Evolutionary conservation across 805 yeast genomes (phyloP).

Genomic region (Wickerhamomyces chaumierensis): DNA sequence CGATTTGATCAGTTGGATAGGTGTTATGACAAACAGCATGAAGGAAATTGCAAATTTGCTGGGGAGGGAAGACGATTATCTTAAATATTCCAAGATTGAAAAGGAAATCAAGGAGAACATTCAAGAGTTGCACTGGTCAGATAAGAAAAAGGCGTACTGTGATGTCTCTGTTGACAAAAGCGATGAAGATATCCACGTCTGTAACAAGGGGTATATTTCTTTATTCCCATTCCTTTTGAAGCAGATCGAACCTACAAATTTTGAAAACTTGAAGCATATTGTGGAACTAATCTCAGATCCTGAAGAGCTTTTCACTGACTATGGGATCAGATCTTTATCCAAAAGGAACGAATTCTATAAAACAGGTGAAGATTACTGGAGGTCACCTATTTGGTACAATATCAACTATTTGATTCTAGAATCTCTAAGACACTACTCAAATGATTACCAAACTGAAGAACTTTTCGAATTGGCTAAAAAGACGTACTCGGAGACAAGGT

Average conservation of each 20-base stretch:
- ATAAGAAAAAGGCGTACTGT: conserved; percentile 56
- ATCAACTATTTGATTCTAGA: conserved; percentile 79
- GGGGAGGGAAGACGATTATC: conserved; percentile 46
- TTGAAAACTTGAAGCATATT: conserved; percentile 37
- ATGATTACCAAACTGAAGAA: conserved; percentile 11
- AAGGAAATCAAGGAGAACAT: conserved; percentile 49
- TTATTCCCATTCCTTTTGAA: conserved; percentile 75
- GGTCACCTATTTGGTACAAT: conserved; percentile 89
- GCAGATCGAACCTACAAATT: conserved; percentile 43
- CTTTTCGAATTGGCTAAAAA: conserved; percentile 25
- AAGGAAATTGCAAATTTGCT: conserved; percentile 56
- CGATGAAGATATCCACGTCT: conserved; percentile 62
- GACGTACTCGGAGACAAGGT: conserved; percentile 49
- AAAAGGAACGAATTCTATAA: conserved; percentile 54
- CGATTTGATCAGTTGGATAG: conserved; percentile 87
- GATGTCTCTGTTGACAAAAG: conserved; percentile 70
- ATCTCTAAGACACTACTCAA: conserved; percentile 46
- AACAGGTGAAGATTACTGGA: conserved; percentile 87
- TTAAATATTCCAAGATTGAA: conserved; percentile 41
- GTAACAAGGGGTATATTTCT: conserved; percentile 84
- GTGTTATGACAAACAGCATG: conserved; percentile 82
- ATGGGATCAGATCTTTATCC: conserved; percentile 75
- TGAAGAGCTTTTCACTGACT: conserved; percentile 63
- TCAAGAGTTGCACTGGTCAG: conserved; percentile 74
- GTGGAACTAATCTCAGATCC: conserved; percentile 56